Evolutionary conservation across 352 stramenopile genomes (phyloP).

Genomic region (Phytophthora pini): DNA sequence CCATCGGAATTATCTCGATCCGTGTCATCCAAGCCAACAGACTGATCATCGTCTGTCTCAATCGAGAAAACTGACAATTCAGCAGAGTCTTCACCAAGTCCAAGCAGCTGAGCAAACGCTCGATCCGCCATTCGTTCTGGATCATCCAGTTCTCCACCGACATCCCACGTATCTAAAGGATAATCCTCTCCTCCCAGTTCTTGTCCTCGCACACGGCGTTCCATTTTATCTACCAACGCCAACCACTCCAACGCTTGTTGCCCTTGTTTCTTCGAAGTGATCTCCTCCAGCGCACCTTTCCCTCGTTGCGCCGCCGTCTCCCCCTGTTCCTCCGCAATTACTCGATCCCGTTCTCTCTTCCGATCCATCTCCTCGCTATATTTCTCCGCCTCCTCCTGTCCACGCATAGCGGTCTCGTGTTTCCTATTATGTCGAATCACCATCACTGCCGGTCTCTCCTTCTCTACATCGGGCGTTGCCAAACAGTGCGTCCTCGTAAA

Average conservation of each 20-base stretch:
- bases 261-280: conserved; percentile 44
- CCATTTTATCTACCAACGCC: conserved; percentile 51
- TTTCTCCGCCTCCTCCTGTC: conserved; percentile 48
- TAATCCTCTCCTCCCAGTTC: conserved; percentile 20
- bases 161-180: conserved; percentile 6
- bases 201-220: conserved; percentile 28
- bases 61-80: conserved; percentile 50
- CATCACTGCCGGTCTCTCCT: conserved; percentile 40
- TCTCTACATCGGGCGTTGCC: conserved; percentile 2
- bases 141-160: conserved; percentile 14
- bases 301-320: conserved; percentile 49
- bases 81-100: conserved; percentile 38
- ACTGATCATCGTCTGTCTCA: conserved; percentile 34
- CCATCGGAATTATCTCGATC: conserved; percentile 7
- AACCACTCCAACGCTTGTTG: conserved; percentile 64
- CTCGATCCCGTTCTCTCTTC: conserved; percentile 43
- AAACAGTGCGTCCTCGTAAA: conserved; percentile 62
- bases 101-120: conserved; percentile 57
- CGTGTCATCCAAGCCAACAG: conserved; percentile 17
- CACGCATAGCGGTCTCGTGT: conserved; percentile 40
- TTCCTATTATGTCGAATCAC: conserved; percentile 63
- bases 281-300: conserved; percentile 36
- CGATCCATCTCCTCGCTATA: conserved; percentile 51
- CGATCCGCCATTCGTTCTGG: conserved; percentile 27
- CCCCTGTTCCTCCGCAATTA: conserved; percentile 41